A percentile compares a stretch with the other conserved stretches of the same genome.
phyloP scores from a whole-genome alignment of 73 alveolate genomes.

The Paramecium primaurelia region DNA sequence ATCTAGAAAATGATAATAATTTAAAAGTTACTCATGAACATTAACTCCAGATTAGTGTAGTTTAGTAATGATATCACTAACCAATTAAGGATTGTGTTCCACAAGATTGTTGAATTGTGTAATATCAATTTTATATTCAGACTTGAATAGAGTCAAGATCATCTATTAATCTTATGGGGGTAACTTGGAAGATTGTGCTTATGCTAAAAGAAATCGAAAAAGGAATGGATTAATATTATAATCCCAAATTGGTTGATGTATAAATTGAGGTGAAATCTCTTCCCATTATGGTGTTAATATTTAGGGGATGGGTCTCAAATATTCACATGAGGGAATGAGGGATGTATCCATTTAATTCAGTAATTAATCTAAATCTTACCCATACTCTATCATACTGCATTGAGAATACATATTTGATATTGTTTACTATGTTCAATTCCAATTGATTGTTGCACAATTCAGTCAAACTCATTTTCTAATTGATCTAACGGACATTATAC shows the following conservation, averaged over 20 bases:
- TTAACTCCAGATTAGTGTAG: background rate
- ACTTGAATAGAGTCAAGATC: background rate
- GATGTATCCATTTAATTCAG: background rate
- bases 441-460: background rate
- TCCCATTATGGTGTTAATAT: background rate
- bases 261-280: background rate
- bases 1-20: background rate
- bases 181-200: background rate
- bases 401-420: background rate
- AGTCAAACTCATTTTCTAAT: background rate
- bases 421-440: background rate
- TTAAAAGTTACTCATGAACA: background rate
- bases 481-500: background rate
- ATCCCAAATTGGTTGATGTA: background rate
- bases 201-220: background rate
- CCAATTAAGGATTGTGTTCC: background rate
- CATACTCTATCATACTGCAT: conserved; percentile 14
- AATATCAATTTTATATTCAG: background rate
- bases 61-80: background rate
- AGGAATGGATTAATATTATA: background rate
- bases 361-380: background rate
- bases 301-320: background rate
- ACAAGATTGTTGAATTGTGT: background rate
- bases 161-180: background rate
- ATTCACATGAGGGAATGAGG: background rate